Conservation (phyloP, 192 early-diverging fungal species). For the Backusella westeae region DNA sequence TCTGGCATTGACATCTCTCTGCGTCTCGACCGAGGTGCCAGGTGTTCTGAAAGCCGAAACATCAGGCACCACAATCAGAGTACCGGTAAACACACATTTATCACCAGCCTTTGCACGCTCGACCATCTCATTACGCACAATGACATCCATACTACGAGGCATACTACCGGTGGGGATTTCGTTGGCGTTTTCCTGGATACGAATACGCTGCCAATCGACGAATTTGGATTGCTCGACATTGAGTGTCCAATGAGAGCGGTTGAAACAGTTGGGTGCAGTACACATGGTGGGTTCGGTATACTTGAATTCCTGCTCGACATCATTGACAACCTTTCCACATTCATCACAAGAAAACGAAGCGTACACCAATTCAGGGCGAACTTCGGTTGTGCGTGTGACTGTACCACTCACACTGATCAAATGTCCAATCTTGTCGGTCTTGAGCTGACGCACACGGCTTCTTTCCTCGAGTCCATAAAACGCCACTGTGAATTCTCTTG, state of each 20-base stretch:
- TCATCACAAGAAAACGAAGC: conserved; percentile 90
- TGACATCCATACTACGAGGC: conserved; percentile 90
- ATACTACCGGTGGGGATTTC: conserved; percentile 97
- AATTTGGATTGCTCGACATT: conserved; percentile 84
- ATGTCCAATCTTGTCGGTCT: conserved; percentile 79
- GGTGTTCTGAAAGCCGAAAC: conserved; percentile 78
- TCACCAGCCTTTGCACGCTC: conserved; percentile 97
- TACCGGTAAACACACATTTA: conserved; percentile 83
- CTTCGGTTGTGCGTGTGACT: conserved; percentile 95
- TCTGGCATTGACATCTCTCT: conserved; percentile 48
- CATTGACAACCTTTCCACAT: conserved; percentile 72
- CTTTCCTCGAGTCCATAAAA: conserved; percentile 61
- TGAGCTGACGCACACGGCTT: conserved; percentile 79
- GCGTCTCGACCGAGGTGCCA: conserved; percentile 54
- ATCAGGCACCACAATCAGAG: conserved; percentile 91
- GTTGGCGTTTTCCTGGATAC: conserved; percentile 92
- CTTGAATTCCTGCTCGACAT: conserved; percentile 95
- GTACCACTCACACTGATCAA: conserved; percentile 85
- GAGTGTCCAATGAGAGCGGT: conserved; percentile 71
- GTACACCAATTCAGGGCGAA: conserved; percentile 90
- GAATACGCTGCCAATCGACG: conserved; percentile 96
- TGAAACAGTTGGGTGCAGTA: conserved; percentile 14
- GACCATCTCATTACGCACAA: conserved; percentile 90
- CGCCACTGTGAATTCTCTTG: conserved; percentile 75
- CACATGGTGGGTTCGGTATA: conserved; percentile 72